phyloP scores from a whole-genome alignment of 805 yeast genomes.

The Zygoascus tannicola region DNA sequence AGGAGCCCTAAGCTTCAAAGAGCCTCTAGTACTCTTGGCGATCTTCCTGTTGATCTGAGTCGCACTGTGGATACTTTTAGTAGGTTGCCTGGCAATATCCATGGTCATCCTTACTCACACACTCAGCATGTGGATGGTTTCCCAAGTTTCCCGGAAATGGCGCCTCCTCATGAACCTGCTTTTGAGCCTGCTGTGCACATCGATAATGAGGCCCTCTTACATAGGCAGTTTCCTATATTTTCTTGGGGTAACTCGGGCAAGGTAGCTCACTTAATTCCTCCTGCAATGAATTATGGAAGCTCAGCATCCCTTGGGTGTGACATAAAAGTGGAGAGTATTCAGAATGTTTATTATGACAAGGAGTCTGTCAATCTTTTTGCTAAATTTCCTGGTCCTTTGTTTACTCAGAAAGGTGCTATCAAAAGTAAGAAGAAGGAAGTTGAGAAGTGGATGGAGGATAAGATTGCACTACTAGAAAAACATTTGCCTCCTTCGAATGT shows the following conservation, averaged over 20 bases:
- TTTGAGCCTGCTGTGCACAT: conserved; percentile 9
- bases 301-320: conserved; percentile 24
- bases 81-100: background rate
- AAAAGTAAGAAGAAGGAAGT: conserved; percentile 59
- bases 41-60: conserved; percentile 11
- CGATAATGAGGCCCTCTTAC: conserved; percentile 36
- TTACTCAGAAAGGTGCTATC: conserved; percentile 31
- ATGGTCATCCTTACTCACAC: background rate
- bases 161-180: background rate
- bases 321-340: conserved; percentile 21
- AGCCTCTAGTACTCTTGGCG: conserved; percentile 9
- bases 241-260: conserved; percentile 44
- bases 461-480: conserved; percentile 21
- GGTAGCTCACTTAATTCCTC: conserved; percentile 38
- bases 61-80: background rate
- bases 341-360: conserved; percentile 21
- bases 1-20: background rate
- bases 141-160: background rate
- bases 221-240: conserved; percentile 68
- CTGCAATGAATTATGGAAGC: conserved; percentile 29
- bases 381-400: conserved; percentile 62
- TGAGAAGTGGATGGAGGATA: conserved; percentile 54
- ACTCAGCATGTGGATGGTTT: background rate
- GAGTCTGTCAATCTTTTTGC: conserved; percentile 21
- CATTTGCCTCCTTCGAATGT: conserved; percentile 14